Evolutionary conservation across 2,329 filamentous ascomycete genomes (phyloP), one percentile per base, ranked within the genome.

Genomic region (Colletotrichum liriopes): DNA sequence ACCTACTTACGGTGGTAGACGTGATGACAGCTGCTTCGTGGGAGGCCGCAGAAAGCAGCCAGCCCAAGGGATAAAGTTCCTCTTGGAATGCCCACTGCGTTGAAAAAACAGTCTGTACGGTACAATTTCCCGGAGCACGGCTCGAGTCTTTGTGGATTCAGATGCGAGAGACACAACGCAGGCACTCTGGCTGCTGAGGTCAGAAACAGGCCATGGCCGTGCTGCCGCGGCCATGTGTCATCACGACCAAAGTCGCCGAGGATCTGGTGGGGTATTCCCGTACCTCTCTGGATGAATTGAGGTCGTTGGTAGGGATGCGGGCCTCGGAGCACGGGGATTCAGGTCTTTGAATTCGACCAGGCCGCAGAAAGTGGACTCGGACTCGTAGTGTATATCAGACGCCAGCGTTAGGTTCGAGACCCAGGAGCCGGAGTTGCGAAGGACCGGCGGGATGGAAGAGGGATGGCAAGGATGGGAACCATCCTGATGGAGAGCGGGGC

Each of bases 181-280:
- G 59, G 18, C 29, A n/a, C 45, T 23, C 58, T 29, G 32, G 60
- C 62, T 54, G 54, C 62, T 60, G 54, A 54, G 62, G 62, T 54
- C 62, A 66, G 54, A 66, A 60, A 66, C 52, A 52, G 45, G 32
- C 61, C 45, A 23, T 66, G 67, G n/a, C 60, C 43, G 39, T 59
- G 67, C 52, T 37, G 47, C 23, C 54, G 58, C 39, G 41, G 54
- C 35, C 61, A 59, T 66, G 29, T 32, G 62, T 66, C 67, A 66
- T 66, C 54, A 32, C 60, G 52, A 26, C 43, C 35, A 37, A 35
- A 52, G 29, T 55, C 23, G 60, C 54, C 37, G 61, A 66, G 54
- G 54, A 70, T 70, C 67, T 70, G 54, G 54, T 55, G 67, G 67
- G 67, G 62, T 66, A 55, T 32, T 18, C 16, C 26, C 23, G 61